Conservation (phyloP, 2,329 filamentous ascomycete species). For the Diaporthe destruens region DNA sequence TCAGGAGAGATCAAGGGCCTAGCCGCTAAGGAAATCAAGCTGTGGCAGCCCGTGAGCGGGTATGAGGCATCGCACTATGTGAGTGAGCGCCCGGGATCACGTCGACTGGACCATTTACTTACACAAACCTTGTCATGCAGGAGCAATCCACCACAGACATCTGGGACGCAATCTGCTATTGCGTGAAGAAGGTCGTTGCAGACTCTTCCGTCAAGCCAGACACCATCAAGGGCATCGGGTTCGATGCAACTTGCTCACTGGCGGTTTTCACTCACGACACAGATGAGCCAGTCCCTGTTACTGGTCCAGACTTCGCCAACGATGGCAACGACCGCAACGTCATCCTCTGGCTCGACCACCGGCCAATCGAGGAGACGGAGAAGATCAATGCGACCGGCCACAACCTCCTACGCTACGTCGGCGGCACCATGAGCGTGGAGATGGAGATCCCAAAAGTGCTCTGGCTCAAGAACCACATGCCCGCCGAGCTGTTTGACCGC, state of each 20-base stretch:
- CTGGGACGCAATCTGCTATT: constrained; percentile 93
- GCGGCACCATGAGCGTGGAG: constrained; percentile 98
- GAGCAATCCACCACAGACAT: constrained; percentile 99
- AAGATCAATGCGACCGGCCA: constrained; percentile 94
- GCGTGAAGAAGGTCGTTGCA: constrained; percentile 84
- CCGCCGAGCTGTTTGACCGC: constrained; percentile 85
- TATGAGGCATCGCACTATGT: constrained; percentile 69
- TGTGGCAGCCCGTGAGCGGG: constrained; percentile 82
- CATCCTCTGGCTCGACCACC: constrained; percentile 96
- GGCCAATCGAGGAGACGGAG: constrained; percentile 89
- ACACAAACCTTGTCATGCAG: constrained; percentile 52
- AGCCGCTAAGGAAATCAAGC: constrained; percentile 80
- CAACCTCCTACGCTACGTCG: constrained; percentile 94
- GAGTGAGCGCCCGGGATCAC: constrained; percentile 46
- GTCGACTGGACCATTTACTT: background rate
- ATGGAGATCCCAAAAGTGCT: constrained; percentile 99
- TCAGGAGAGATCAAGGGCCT: constrained; percentile 87
- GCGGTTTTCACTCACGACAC: constrained; percentile 91
- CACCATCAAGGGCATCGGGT: constrained; percentile 90
- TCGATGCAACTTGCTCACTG: constrained; percentile 98
- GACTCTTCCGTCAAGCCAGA: constrained; percentile 83
- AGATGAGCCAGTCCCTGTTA: constrained; percentile 91
- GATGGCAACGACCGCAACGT: constrained; percentile 91
- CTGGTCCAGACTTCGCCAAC: constrained; percentile 85
- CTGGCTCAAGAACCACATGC: constrained; percentile 99